A percentile compares a stretch with the other conserved stretches of the same genome.
These are phyloP conservation scores for Botrytis pseudocinerea DNA, from an alignment of 2,329 filamentous ascomycete genomes.

Conservation along the genomic window DNA sequence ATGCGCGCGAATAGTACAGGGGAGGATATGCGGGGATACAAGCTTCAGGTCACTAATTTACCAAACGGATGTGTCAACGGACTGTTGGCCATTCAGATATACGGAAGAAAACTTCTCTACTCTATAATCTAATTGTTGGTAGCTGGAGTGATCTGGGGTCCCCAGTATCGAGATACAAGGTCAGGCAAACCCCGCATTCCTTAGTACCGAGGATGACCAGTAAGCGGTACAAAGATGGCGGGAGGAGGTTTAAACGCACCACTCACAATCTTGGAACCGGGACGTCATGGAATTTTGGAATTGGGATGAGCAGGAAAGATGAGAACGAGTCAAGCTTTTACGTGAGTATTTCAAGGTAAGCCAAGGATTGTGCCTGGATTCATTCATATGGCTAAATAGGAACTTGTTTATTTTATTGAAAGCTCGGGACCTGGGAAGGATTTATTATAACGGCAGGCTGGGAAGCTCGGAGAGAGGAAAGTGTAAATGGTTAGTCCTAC, in stretches of 20 bases:
- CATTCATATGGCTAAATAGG: background rate
- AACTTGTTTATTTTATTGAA: background rate
- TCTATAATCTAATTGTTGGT: background rate
- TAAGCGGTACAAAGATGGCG: background rate
- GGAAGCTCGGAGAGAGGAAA: background rate
- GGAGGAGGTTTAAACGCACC: conserved; percentile 5
- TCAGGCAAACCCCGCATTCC: conserved; percentile 7
- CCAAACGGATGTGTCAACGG: background rate
- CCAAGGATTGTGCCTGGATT: conserved; percentile 6
- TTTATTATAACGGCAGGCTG: background rate
- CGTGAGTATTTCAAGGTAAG: background rate
- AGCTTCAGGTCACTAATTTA: background rate
- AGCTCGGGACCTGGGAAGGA: background rate
- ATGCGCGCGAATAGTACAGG: background rate
- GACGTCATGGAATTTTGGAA: background rate
- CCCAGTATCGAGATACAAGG: background rate
- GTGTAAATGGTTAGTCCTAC: background rate
- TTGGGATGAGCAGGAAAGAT: background rate
- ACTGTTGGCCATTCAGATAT: background rate
- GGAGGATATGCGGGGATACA: background rate
- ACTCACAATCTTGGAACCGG: background rate
- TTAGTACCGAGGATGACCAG: background rate
- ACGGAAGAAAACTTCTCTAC: background rate
- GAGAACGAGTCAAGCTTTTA: background rate
- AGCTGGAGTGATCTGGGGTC: conserved; percentile 5